Percentiles rank a stretch among this genome's conserved stretches.
phyloP scores from a whole-genome alignment of 2,329 filamentous ascomycete genomes.

The Aaosphaeria arxii region DNA sequence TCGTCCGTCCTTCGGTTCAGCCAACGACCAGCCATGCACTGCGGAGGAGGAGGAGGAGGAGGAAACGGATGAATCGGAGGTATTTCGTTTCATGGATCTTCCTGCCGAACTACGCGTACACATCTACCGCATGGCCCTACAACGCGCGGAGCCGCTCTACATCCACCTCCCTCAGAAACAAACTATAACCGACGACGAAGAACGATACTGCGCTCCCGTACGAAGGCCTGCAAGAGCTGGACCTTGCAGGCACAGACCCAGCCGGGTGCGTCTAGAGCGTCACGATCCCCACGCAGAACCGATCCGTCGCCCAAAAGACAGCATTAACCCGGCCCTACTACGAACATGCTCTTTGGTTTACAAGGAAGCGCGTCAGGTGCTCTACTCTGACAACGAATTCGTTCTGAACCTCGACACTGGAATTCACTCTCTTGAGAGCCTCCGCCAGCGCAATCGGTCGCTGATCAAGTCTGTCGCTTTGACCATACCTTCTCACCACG shows the following conservation, averaged over 20 bases:
- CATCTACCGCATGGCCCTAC: conserved; percentile 42
- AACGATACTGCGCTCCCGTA: background rate
- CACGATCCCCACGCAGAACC: background rate
- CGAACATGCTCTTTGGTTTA: conserved; percentile 39
- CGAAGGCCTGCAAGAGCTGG: background rate
- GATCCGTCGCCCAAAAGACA: conserved; percentile 15
- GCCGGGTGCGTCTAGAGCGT: background rate
- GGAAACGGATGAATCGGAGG: background rate
- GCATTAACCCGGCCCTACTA: conserved; percentile 39
- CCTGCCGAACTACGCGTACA: conserved; percentile 46
- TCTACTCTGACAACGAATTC: conserved; percentile 33
- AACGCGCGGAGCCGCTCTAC: conserved; percentile 23
- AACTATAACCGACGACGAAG: conserved; percentile 10
- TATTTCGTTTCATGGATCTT: conserved; percentile 43
- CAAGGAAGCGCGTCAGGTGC: conserved; percentile 28
- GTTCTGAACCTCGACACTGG: conserved; percentile 38
- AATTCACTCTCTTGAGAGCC: conserved; percentile 34
- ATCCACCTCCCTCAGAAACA: conserved; percentile 21
- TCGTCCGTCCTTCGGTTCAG: no score
- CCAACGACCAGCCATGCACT: no score
- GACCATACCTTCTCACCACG: conserved; percentile 45
- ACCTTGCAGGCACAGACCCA: background rate
- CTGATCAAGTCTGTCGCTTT: conserved; percentile 44
- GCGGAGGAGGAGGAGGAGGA: no score
- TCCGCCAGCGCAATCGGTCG: conserved; percentile 43